Percentiles rank a stretch among this genome's conserved stretches.
Evolutionary conservation across 331 rosid genomes (phyloP).

Genomic region (Pyracantha coccinea): DNA sequence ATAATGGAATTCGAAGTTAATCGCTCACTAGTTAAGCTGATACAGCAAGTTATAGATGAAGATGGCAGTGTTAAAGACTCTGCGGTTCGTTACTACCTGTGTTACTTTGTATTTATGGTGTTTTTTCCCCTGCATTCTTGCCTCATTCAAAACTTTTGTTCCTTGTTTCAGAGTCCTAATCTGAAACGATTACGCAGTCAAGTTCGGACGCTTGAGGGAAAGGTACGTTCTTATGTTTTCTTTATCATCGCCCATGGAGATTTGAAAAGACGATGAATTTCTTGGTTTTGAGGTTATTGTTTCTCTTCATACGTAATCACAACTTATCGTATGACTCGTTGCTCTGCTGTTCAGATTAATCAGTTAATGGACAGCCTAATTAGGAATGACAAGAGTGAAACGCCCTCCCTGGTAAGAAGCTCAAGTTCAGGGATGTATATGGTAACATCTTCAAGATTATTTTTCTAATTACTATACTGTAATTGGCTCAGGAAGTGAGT

Average conservation of each 20-base stretch:
- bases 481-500: slow-evolving; percentile 66
- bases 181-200: slow-evolving; percentile 59
- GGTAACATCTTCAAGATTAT: slow-evolving; percentile 9
- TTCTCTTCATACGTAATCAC: not conserved
- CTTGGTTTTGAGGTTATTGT: not conserved
- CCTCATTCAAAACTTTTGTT: slow-evolving; percentile 1
- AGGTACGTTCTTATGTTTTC: slow-evolving; percentile 30
- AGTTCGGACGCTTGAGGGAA: slow-evolving; percentile 65
- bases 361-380: slow-evolving; percentile 68
- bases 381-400: slow-evolving; percentile 52
- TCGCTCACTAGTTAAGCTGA: slow-evolving; percentile 58
- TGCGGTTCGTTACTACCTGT: slow-evolving; percentile 58
- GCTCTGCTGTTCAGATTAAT: slow-evolving; percentile 46
- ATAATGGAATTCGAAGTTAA: slow-evolving; percentile 57
- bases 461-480: slow-evolving; percentile 14
- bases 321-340: not conserved
- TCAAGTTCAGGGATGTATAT: slow-evolving; percentile 5
- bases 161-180: slow-evolving; percentile 49
- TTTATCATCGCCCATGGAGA: not conserved
- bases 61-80: slow-evolving; percentile 88
- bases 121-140: not conserved
- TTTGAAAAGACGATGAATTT: not conserved
- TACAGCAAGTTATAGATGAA: slow-evolving; percentile 70
- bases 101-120: slow-evolving; percentile 1
- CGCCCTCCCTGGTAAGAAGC: slow-evolving; percentile 59